Evolutionary conservation across 83 land plant species (phyloP).

Genomic region (Thuja plicata): DNA sequence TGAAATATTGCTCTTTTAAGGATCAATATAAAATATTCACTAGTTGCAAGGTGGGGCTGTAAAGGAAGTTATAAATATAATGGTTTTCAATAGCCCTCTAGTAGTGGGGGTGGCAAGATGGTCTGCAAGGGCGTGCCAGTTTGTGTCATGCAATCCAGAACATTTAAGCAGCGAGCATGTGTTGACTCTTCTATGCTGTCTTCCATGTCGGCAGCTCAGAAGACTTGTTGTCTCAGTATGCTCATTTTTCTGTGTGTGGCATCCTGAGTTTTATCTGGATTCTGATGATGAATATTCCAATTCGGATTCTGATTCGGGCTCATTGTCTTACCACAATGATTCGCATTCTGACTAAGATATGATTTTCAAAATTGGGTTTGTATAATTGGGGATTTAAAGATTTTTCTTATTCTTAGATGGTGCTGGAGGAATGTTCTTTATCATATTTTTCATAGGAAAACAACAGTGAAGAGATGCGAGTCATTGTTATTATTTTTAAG

Average conservation of each 20-base stretch:
- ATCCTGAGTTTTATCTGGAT: slow-evolving; percentile 6
- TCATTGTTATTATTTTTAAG: not conserved
- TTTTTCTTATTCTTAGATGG: not conserved
- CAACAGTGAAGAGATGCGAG: not conserved
- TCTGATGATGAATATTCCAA: not conserved
- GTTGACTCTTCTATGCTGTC: slow-evolving; percentile 34
- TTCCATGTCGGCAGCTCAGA: slow-evolving; percentile 33
- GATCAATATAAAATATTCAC: not conserved
- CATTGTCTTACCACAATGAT: not conserved
- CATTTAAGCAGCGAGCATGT: slow-evolving; percentile 28
- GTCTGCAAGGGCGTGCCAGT: slow-evolving; percentile 37
- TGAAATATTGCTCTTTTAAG: not conserved
- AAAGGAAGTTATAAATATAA: slow-evolving; percentile 5
- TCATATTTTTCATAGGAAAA: not conserved
- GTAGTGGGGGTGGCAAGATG: slow-evolving; percentile 32
- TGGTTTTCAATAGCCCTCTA: slow-evolving; percentile 35
- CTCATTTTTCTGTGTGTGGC: slow-evolving; percentile 36
- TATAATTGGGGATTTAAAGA: not conserved
- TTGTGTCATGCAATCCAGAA: slow-evolving; percentile 38
- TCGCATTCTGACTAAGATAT: slow-evolving; percentile 4
- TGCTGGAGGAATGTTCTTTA: not conserved
- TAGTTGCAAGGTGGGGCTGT: not conserved
- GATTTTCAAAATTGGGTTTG: not conserved
- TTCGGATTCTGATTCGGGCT: slow-evolving; percentile 11
- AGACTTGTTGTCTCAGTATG: slow-evolving; percentile 38